Conservation (phyloP, 2,329 filamentous ascomycete species). For the Sclerotinia glacialis region DNA sequence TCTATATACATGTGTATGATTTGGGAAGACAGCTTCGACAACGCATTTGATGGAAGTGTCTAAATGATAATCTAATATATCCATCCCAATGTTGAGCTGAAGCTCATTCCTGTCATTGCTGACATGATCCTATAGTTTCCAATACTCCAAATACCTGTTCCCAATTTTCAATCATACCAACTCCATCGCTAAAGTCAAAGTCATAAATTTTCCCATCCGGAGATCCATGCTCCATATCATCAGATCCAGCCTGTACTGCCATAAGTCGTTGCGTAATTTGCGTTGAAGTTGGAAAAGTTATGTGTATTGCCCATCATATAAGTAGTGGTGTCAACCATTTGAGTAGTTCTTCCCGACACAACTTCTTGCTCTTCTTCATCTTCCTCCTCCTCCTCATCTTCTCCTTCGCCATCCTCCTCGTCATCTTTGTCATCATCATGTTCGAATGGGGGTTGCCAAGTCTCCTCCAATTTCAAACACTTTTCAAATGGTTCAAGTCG, state of each 20-base stretch:
- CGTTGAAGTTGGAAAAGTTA: constrained; percentile 9
- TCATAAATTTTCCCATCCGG: constrained; percentile 20
- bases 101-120: constrained; percentile 16
- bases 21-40: neutral
- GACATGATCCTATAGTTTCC: constrained; percentile 19
- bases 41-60: neutral
- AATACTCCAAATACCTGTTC: constrained; percentile 16
- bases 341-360: neutral
- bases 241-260: constrained; percentile 18
- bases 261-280: constrained; percentile 9
- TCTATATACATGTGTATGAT: neutral
- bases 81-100: neutral
- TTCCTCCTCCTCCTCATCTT: constrained; percentile 32
- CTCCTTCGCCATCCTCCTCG: constrained; percentile 41
- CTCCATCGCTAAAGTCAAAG: constrained; percentile 15
- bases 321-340: neutral
- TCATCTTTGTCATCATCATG: constrained; percentile 57
- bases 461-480: constrained; percentile 77
- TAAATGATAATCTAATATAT: neutral
- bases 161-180: constrained; percentile 20
- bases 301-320: constrained; percentile 14
- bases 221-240: constrained; percentile 12
- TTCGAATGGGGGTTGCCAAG: constrained; percentile 65
- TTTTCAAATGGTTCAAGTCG: constrained; percentile 57
- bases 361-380: neutral